These are phyloP conservation scores for Acorus gramineus DNA, from an alignment of 106 monocot genomes.

Conservation along the genomic window DNA sequence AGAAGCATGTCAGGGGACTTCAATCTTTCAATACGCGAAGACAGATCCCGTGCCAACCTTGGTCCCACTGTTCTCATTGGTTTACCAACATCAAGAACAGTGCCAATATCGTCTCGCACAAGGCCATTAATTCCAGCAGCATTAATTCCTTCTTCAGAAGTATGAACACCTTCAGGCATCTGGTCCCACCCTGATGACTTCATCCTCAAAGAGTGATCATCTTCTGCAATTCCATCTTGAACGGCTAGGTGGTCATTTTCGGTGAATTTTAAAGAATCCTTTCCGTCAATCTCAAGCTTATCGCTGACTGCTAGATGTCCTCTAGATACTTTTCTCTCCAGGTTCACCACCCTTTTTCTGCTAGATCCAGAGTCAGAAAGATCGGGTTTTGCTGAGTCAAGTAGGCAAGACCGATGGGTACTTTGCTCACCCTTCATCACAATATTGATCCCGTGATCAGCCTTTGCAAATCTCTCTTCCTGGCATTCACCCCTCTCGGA, in stretches of 20 bases:
- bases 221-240: conserved; percentile 1
- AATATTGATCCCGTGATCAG: conserved; percentile 1
- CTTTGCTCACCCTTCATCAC: conserved; percentile 2
- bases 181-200: conserved; percentile 74
- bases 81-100: conserved; percentile 11
- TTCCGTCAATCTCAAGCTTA: conserved; percentile 4
- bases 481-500: conserved; percentile 3
- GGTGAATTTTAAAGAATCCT: neutral
- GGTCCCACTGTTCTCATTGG: conserved; percentile 8
- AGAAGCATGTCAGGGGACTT: conserved; percentile 29
- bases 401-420: conserved; percentile 5
- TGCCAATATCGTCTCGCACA: conserved; percentile 1
- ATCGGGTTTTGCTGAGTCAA: conserved; percentile 3
- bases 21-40: conserved; percentile 27
- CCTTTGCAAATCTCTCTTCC: conserved; percentile 5
- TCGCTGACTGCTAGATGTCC: conserved; percentile 1
- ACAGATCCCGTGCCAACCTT: conserved; percentile 22
- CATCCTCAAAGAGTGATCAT: conserved; percentile 25
- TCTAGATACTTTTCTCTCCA: neutral
- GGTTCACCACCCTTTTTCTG: neutral
- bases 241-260: neutral
- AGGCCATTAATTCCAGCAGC: conserved; percentile 5
- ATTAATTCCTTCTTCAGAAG: conserved; percentile 3
- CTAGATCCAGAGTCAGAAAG: conserved; percentile 16
- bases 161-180: conserved; percentile 27